These are phyloP conservation scores for Picea engelmannii DNA, from an alignment of 83 land plant species.

Conservation along the genomic window DNA sequence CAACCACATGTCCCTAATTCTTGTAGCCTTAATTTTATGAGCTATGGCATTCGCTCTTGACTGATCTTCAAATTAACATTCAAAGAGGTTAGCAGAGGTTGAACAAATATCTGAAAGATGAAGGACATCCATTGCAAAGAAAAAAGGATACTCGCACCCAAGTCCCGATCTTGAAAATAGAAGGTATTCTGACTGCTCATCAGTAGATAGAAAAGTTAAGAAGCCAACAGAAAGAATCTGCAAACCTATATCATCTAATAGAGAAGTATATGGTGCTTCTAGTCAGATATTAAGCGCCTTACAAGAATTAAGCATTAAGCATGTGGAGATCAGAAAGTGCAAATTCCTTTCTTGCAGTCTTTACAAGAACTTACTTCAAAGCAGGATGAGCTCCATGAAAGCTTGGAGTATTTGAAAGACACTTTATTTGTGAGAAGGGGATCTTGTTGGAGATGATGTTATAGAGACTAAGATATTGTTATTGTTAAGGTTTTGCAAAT, in stretches of 20 bases:
- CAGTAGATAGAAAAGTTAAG: too few species aligned
- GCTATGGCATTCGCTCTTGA: too few species aligned
- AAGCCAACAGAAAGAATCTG: too few species aligned
- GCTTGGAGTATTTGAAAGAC: neutral
- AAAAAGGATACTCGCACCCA: neutral
- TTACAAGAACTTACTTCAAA: neutral
- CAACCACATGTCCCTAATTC: too few species aligned
- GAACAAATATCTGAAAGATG: neutral
- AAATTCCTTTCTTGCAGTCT: neutral
- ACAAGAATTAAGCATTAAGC: neutral
- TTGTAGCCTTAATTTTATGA: too few species aligned
- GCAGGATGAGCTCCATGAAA: neutral
- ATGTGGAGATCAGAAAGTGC: neutral
- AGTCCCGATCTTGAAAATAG: neutral
- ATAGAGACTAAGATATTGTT: neutral
- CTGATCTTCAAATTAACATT: too few species aligned
- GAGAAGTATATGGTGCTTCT: neutral
- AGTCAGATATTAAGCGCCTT: neutral
- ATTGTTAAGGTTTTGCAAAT: neutral
- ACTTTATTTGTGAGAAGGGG: neutral
- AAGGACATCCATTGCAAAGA: neutral
- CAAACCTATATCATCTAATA: slow-evolving; percentile 4
- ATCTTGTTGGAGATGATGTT: neutral
- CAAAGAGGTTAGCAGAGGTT: neutral
- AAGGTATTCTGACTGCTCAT: too few species aligned